Base-by-base conservation (phyloP, 768 basidiomycete genomes). In the Lactarius akahatsu region DNA sequence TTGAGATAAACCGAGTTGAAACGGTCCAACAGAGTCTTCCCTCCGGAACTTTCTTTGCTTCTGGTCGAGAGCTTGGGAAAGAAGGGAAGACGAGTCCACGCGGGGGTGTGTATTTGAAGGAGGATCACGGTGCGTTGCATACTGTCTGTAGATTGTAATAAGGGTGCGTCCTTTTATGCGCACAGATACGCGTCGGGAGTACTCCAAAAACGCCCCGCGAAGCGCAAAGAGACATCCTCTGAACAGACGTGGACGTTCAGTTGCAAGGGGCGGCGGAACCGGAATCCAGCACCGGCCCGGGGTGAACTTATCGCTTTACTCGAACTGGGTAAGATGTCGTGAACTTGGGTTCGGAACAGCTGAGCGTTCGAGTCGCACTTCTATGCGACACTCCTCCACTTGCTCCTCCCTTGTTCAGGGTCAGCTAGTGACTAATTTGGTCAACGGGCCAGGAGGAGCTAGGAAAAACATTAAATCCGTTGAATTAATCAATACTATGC, bases 1-100 rank as follows among this genome's bases (percentile, higher is more conserved):
- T 59, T 84, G 86, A 10, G 85, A 81, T 61, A 91, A 78, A 2
- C 91, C 90, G 1, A 93, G 80, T 66, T 86, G 86, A 71, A 94
- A 94, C 28, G 92, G 91, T 2, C 92, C 92, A 59, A 88, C 86
- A 34, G 82, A 80, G 67, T 89, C 89, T 65, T 84, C 81, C 69
- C 80, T 72, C 23, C 74, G 69, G 28, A 76, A 61, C 0, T 72
- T 66, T 38, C 79, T 76, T 63, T 82, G 84, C 72, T 79, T 85
- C 67, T 85, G 84, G 74, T 90, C 85, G 61, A 91, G 80, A 11
- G 88, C 81, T 68, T 86, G 84, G 32, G 86, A 84, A 59, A 93
- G 83, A 16, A 85, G 73, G 38, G 85, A 80, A 30, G 86, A 81
- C 52, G 80, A 74, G 41, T 74, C 76, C 70, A 78, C 41, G 26